These are phyloP conservation scores for Colletotrichum sp. DNA, from an alignment of 2,329 filamentous ascomycete genomes.

Conservation along the genomic window DNA sequence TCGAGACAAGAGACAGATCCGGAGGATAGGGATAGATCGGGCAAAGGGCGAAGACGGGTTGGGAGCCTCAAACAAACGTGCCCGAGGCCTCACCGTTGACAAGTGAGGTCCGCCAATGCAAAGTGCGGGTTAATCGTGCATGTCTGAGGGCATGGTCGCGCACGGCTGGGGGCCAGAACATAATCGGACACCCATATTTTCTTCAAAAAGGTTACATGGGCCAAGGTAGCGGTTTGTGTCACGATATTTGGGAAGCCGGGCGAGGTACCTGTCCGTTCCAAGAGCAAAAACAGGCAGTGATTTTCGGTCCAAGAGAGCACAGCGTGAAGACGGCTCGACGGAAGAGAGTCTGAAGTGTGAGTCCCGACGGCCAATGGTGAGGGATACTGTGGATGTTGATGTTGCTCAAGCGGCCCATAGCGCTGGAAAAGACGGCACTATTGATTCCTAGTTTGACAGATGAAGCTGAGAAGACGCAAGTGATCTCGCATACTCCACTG, in stretches of 20 bases:
- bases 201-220: background rate
- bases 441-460: background rate
- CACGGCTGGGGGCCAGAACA: background rate
- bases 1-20: background rate
- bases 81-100: background rate
- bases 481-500: background rate
- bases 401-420: background rate
- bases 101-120: background rate
- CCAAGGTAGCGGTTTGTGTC: background rate
- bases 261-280: background rate
- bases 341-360: background rate
- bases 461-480: background rate
- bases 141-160: background rate
- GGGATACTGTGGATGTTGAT: background rate
- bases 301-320: background rate
- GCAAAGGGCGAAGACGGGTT: background rate
- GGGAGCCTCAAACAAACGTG: background rate
- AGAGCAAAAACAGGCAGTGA: background rate
- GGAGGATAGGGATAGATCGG: background rate
- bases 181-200: background rate
- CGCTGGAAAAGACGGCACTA: background rate
- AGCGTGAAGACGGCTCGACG: background rate
- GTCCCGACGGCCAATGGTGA: background rate
- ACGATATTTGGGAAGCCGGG: background rate
- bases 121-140: background rate